phyloP scores from a whole-genome alignment of 495 filamentous ascomycete genomes.

The Chaetomium fimeti region DNA sequence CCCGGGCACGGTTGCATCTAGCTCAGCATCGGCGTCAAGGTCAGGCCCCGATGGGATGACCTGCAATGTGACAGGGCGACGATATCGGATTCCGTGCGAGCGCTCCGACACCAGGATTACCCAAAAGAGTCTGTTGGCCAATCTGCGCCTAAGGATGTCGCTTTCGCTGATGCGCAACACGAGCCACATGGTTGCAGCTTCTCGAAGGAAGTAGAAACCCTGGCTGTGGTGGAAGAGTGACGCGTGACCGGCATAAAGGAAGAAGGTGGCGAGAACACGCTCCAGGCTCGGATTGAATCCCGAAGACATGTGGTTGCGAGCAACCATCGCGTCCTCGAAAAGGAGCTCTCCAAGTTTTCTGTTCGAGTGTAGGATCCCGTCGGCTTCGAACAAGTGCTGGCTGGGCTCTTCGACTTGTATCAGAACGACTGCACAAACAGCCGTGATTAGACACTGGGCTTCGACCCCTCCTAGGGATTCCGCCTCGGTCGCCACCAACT shows the following conservation, averaged over 20 bases:
- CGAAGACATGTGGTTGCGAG: not conserved
- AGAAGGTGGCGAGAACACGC: slow-evolving; percentile 65
- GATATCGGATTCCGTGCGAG: slow-evolving; percentile 70
- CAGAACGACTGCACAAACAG: slow-evolving; percentile 39
- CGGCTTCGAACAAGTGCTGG: slow-evolving; percentile 7
- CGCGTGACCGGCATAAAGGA: slow-evolving; percentile 68
- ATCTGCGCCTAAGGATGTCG: slow-evolving; percentile 25
- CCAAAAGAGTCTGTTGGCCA: slow-evolving; percentile 56
- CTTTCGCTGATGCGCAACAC: slow-evolving; percentile 23
- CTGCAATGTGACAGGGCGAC: slow-evolving; percentile 63
- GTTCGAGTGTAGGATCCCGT: slow-evolving; percentile 6
- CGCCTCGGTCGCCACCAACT: slow-evolving; percentile 26
- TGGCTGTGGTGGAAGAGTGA: slow-evolving; percentile 61
- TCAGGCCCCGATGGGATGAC: slow-evolving; percentile 38
- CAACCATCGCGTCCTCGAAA: slow-evolving; percentile 1
- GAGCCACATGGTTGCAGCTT: slow-evolving; percentile 56
- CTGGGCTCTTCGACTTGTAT: slow-evolving; percentile 38
- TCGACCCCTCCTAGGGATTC: slow-evolving; percentile 28
- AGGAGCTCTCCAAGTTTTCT: not conserved
- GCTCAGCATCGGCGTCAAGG: slow-evolving; percentile 26
- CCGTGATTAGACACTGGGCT: slow-evolving; percentile 37
- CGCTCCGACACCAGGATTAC: slow-evolving; percentile 62
- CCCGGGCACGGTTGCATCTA: slow-evolving; percentile 54
- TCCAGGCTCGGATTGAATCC: slow-evolving; percentile 51
- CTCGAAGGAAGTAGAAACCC: slow-evolving; percentile 61